Percentiles rank a stretch among this genome's conserved stretches.
phyloP scores from a whole-genome alignment of 768 basidiomycete species.

The Punctularia strigosozonata region DNA sequence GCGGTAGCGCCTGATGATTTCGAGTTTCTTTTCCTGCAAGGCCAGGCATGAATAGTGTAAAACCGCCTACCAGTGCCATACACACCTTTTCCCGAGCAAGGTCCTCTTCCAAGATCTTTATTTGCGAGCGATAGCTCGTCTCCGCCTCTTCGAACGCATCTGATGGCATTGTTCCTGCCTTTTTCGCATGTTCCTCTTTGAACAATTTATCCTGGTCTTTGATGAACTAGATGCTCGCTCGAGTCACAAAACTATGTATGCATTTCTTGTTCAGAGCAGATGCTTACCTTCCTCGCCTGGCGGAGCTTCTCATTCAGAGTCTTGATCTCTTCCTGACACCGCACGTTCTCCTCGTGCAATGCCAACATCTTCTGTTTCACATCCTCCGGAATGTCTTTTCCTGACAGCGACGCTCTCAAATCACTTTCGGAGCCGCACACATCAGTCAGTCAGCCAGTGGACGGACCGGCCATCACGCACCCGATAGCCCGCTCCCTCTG shows the following conservation, averaged over 20 bases:
- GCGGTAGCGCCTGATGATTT: conserved; percentile 48
- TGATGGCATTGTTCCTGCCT: conserved; percentile 27
- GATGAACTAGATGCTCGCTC: conserved; percentile 80
- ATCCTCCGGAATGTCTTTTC: conserved; percentile 75
- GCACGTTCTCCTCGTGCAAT: conserved; percentile 69
- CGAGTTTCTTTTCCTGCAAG: too few species aligned
- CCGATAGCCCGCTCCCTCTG: conserved; percentile 80
- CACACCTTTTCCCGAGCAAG: conserved; percentile 42
- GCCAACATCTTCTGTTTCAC: conserved; percentile 62
- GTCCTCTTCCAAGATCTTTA: conserved; percentile 56
- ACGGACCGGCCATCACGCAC: conserved; percentile 23
- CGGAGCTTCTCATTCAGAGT: conserved; percentile 62
- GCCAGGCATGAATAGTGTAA: too few species aligned
- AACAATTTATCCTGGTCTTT: conserved; percentile 85
- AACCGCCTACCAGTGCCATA: background rate
- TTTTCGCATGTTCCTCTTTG: conserved; percentile 65
- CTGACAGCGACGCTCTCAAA: conserved; percentile 61
- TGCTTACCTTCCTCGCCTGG: conserved; percentile 62
- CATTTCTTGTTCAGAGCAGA: background rate
- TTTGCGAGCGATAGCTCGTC: conserved; percentile 48
- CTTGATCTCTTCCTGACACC: conserved; percentile 60
- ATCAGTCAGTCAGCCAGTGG: conserved; percentile 1
- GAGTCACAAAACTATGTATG: background rate
- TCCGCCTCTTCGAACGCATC: conserved; percentile 66
- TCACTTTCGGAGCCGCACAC: conserved; percentile 38